Percentiles rank a stretch among this genome's conserved stretches.
phyloP scores from a whole-genome alignment of 257 asterid genomes.

The Salvia splendens region DNA sequence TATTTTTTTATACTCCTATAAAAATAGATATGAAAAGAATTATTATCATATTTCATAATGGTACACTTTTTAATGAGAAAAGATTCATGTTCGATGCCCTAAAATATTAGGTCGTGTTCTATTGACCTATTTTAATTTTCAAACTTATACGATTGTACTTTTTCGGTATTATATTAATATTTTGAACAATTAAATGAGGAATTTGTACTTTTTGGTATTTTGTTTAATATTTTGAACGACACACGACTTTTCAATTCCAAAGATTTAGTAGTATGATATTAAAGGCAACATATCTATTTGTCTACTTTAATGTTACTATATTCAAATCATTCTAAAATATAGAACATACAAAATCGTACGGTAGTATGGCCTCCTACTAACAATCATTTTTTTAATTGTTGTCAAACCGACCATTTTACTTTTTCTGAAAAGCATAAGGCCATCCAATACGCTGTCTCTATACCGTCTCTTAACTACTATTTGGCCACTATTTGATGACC shows the following conservation, averaged over 20 bases:
- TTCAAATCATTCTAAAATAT: neutral
- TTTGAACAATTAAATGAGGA: neutral
- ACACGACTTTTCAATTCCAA: constrained; percentile 27
- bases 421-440: too few relatives aligned
- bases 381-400: too few relatives aligned
- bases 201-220: constrained; percentile 14
- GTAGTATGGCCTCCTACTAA: neutral
- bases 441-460: too few relatives aligned
- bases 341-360: neutral
- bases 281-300: neutral
- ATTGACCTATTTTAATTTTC: too few relatives aligned
- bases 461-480: too few relatives aligned
- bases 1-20: too few relatives aligned
- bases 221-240: constrained; percentile 20
- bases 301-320: neutral
- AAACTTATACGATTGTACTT: too few relatives aligned
- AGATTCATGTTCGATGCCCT: too few relatives aligned
- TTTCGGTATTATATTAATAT: neutral
- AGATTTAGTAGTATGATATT: constrained; percentile 1
- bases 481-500: too few relatives aligned
- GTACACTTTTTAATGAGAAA: neutral
- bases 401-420: too few relatives aligned
- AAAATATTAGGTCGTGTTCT: too few relatives aligned
- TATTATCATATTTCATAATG: neutral
- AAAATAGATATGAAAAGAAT: neutral